Base-by-base conservation (phyloP, 768 basidiomycete genomes). In the Phanerochaete sordida region DNA sequence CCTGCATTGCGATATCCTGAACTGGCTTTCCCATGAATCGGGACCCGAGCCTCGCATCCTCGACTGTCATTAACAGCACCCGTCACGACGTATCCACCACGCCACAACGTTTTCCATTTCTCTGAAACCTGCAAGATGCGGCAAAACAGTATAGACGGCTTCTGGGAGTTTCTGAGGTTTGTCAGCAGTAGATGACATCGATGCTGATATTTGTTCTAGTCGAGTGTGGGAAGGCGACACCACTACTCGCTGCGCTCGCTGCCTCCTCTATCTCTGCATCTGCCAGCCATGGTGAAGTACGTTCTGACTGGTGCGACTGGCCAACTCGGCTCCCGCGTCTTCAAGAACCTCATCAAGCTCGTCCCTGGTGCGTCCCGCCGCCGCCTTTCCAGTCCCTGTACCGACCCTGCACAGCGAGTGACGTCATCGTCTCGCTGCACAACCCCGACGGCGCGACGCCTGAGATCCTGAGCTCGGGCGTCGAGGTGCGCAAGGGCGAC, bases 261-360 rank as follows among this genome's bases (percentile, higher is more conserved):
- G 33, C 13, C 7, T 13, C 33, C 33, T 35, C n/a, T 35, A 35
- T 13, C 6, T 6, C 33, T 7, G 33, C 13, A 35, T 13, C 33
- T 35, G 6, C 13, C 33, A 7, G 13, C 33, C 33, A 68, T 70
- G 69, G 62, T 57, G 23, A 73, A 67, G 58, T 73, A 74, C 67
- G 70, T 75, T 15, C 59, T 76, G 27, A 75, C 75, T 7, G 75
- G 75, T 13, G 65, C 73, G 11, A 75, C 74, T 3, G 75, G 75
- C 45, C 66, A 70, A 30, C 72, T 76, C 23, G 75, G 75, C 33
- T 71, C 71, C 13, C 69, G 66, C 21, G 70, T 76, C 30, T 63
- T 76, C 59, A 68, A 70, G 53, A 63, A 74, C 59, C 62, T 73
- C 33, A 60, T 72, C 44, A 56, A 64, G 24, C 69, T 70, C 56